These are phyloP conservation scores for Babesia ovata DNA, from an alignment of 169 alveolate species.

Conservation along the genomic window DNA sequence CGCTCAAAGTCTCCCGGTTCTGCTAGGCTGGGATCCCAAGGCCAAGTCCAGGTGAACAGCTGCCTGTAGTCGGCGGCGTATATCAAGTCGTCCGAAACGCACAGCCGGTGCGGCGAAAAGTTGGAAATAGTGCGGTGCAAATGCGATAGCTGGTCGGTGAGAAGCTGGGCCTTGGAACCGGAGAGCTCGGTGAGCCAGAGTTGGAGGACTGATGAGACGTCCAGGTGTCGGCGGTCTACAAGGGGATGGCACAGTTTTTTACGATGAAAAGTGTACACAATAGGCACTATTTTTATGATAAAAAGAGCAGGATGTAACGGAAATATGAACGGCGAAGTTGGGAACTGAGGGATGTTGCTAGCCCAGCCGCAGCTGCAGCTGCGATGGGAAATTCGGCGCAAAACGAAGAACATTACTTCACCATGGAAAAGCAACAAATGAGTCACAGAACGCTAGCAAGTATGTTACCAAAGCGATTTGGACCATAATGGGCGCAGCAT, in stretches of 20 bases:
- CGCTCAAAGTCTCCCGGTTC: not conserved
- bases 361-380: constrained; percentile 1
- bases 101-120: constrained; percentile 19
- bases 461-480: too few relatives aligned
- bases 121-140: constrained; percentile 18
- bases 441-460: not conserved
- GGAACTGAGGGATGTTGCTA: not conserved
- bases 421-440: not conserved
- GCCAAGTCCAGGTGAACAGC: constrained; percentile 35
- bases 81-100: constrained; percentile 23
- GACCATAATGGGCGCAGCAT: too few relatives aligned
- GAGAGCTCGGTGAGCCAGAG: constrained; percentile 19
- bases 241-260: not conserved
- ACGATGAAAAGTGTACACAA: not conserved
- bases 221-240: constrained; percentile 20
- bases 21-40: constrained; percentile 15
- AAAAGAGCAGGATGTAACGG: not conserved
- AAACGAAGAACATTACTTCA: constrained; percentile 15
- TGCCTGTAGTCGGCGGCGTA: constrained; percentile 18
- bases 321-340: not conserved
- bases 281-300: not conserved
- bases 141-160: constrained; percentile 32
- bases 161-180: constrained; percentile 10
- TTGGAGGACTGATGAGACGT: constrained; percentile 14
- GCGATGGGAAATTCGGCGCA: constrained; percentile 30